Evolutionary conservation across 164 flowering plant genomes (phyloP), one percentile per base, ranked within the genome.

Genomic region (Saururus chinensis): DNA sequence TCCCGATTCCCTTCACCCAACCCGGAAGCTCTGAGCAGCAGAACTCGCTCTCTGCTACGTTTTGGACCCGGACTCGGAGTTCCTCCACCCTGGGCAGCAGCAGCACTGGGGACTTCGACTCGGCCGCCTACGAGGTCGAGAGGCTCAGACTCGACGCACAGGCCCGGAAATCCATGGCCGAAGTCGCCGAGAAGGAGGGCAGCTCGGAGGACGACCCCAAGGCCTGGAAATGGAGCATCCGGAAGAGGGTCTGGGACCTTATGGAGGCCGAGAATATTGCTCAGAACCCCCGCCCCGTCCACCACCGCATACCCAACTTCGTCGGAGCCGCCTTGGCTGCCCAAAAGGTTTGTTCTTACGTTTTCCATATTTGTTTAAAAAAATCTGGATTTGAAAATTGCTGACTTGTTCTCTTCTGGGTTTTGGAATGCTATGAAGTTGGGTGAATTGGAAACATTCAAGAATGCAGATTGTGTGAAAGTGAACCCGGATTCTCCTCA

Each of bases 401-500:
- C 19, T 9, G 1, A n/a, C 35, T 60, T 22, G 35, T 42, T 24
- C 21, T 42, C 14, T 49, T 4, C n/a, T 21, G n/a, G 12, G 51
- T 1, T 5, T 12, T 16, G 51, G 37, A 6, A 6, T 30, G 37
- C 6, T 13, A 16, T 12, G 59, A 76, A 89, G 97, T 72, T 89
- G 67, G 76, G 75, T 64, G 88, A 64, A 52, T 71, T 88, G 76
- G 84, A 88, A 62, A 86, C 61, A 61, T 90, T 88, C 68, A 66
- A 68, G 59, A 65, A 35, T 2, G 80, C 95, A 13, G 55, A 68
- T 4, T 87, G 90, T 65, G 92, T 90, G 64, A 90, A 90, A 73
- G 89, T 90, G 22, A 90, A 90, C 70, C 95, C 97, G 0, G 97
- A 90, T 73, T 79, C 97, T 0, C 97, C 97, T 4, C 97, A 88